Evolutionary conservation across 148 eudicot species (phyloP).

Genomic region (Fagopyrum homotropicum): DNA sequence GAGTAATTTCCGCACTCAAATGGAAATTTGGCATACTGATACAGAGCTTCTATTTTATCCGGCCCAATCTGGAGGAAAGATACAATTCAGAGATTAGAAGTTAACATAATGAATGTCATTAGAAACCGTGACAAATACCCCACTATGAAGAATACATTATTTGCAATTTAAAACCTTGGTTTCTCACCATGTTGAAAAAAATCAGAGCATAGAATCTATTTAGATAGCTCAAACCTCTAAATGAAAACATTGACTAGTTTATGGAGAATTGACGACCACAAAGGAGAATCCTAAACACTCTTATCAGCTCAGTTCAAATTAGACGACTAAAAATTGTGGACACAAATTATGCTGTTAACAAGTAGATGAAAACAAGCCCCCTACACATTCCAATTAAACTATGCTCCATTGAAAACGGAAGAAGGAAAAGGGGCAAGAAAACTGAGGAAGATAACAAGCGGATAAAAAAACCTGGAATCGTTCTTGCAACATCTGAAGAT

Average conservation of each 20-base stretch:
- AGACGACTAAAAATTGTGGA: background rate
- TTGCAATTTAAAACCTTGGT: too few species aligned
- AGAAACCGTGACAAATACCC: too few species aligned
- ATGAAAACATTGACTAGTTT: background rate
- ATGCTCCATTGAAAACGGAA: background rate
- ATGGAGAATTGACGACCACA: background rate
- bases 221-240: background rate
- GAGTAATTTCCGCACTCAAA: slow-evolving; percentile 99
- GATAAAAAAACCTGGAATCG: slow-evolving; percentile 54
- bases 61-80: slow-evolving; percentile 73
- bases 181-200: background rate
- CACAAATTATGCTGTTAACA: too few species aligned
- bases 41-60: slow-evolving; percentile 89
- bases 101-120: background rate
- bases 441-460: background rate
- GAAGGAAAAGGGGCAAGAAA: background rate
- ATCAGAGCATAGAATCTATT: background rate
- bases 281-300: background rate
- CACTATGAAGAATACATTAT: too few species aligned
- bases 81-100: background rate
- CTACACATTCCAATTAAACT: background rate
- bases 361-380: background rate
- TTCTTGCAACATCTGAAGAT: slow-evolving; percentile 84
- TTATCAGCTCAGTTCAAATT: background rate
- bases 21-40: slow-evolving; percentile 93